These are phyloP conservation scores for Closterium sp. DNA, from an alignment of 139 green algal species.

Conservation along the genomic window DNA sequence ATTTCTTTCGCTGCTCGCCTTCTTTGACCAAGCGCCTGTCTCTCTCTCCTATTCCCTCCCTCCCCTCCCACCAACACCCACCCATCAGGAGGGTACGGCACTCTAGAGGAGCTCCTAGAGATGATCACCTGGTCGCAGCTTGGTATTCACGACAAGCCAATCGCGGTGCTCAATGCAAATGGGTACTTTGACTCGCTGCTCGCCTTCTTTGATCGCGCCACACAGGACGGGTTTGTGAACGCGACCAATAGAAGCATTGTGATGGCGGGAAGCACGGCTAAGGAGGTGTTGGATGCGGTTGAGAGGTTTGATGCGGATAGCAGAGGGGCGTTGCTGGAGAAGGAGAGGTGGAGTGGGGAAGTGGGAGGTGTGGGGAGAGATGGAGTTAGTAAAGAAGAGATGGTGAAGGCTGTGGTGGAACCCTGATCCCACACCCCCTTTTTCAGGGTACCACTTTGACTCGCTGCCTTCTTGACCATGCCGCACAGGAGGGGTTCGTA, in stretches of 20 bases:
- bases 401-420: neutral
- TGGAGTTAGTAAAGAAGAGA: neutral
- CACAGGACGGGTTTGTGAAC: conserved; percentile 28
- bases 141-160: conserved; percentile 55
- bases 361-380: neutral
- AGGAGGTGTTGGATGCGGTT: neutral
- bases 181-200: conserved; percentile 39
- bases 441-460: conserved; percentile 6
- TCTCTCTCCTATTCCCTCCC: neutral
- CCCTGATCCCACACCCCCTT: neutral
- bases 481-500: conserved; percentile 27
- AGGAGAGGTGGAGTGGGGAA: neutral
- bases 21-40: too few species aligned
- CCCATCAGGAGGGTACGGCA: conserved; percentile 47
- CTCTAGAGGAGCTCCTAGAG: conserved; percentile 56
- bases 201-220: conserved; percentile 29
- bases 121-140: conserved; percentile 58
- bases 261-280: neutral
- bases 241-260: neutral
- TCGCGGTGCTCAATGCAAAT: conserved; percentile 37
- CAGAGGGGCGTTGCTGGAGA: neutral
- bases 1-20: too few species aligned
- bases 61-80: neutral
- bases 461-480: conserved; percentile 27
- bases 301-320: neutral